A percentile compares a stretch with the other conserved stretches of the same genome.
Evolutionary conservation across 2,329 filamentous ascomycete species (phyloP).

Genomic region (Epichloe elymi): DNA sequence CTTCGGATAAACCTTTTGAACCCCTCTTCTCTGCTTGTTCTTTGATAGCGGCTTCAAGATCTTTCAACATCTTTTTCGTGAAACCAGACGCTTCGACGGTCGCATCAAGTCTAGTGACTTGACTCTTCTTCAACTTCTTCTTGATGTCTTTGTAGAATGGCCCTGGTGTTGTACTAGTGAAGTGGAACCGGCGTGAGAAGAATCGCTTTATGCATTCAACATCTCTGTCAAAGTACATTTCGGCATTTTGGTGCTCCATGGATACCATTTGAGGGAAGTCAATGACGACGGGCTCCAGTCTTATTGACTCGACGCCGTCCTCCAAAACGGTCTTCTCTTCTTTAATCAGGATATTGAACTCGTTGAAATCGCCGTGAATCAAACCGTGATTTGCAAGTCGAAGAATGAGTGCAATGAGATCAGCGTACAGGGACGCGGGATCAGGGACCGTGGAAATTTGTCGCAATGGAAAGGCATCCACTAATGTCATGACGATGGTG

Average conservation of each 20-base stretch:
- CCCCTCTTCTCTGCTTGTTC: slow-evolving; percentile 48
- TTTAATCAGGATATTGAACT: slow-evolving; percentile 95
- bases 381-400: slow-evolving; percentile 73
- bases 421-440: slow-evolving; percentile 76
- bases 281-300: slow-evolving; percentile 70
- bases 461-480: slow-evolving; percentile 83
- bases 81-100: slow-evolving; percentile 88
- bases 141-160: slow-evolving; percentile 78
- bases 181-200: slow-evolving; percentile 80
- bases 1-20: slow-evolving; percentile 16
- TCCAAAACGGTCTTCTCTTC: slow-evolving; percentile 42
- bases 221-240: slow-evolving; percentile 96
- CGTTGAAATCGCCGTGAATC: slow-evolving; percentile 97
- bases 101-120: slow-evolving; percentile 63
- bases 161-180: slow-evolving; percentile 66
- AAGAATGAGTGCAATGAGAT: slow-evolving; percentile 77
- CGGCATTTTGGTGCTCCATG: slow-evolving; percentile 82
- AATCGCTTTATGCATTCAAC: slow-evolving; percentile 93
- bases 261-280: slow-evolving; percentile 99
- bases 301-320: slow-evolving; percentile 28
- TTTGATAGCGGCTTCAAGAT: slow-evolving; percentile 80
- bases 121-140: slow-evolving; percentile 55
- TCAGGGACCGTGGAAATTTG: slow-evolving; percentile 78
- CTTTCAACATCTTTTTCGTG: slow-evolving; percentile 92
- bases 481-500: slow-evolving; percentile 88